phyloP scores from a whole-genome alignment of 139 green algal genomes.

The Chlamydomonas applanata region DNA sequence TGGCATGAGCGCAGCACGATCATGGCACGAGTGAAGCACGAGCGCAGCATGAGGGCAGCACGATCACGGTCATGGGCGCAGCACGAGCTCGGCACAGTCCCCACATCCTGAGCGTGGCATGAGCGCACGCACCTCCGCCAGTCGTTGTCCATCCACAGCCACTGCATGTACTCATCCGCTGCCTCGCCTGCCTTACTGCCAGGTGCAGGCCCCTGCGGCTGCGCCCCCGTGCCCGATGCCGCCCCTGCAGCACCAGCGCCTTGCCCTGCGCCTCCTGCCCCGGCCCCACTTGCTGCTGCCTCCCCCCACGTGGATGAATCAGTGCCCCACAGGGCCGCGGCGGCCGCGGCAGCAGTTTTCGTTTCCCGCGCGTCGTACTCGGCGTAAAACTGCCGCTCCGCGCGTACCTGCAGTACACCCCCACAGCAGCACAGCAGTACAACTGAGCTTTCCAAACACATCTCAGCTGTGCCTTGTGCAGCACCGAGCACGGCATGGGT shows the following conservation, averaged over 20 bases:
- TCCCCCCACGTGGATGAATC: not conserved
- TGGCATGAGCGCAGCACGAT: too few species aligned
- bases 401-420: constrained; percentile 19
- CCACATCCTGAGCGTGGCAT: too few species aligned
- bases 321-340: not conserved
- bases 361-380: constrained; percentile 47
- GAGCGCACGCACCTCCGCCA: constrained; percentile 55
- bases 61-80: too few species aligned
- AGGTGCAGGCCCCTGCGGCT: not conserved
- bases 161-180: constrained; percentile 48
- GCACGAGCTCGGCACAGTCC: too few species aligned
- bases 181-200: not conserved
- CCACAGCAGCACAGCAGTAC: too few species aligned
- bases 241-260: not conserved
- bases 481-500: too few species aligned
- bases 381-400: constrained; percentile 51
- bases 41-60: too few species aligned
- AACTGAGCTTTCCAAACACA: too few species aligned
- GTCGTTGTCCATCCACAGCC: constrained; percentile 62
- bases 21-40: too few species aligned
- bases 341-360: constrained; percentile 1
- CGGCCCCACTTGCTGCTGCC: not conserved
- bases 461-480: too few species aligned
- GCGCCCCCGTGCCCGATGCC: too few species aligned
- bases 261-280: not conserved